Conservation (phyloP, 805 yeast genomes). For the Sugiyamaella lignohabitans region DNA sequence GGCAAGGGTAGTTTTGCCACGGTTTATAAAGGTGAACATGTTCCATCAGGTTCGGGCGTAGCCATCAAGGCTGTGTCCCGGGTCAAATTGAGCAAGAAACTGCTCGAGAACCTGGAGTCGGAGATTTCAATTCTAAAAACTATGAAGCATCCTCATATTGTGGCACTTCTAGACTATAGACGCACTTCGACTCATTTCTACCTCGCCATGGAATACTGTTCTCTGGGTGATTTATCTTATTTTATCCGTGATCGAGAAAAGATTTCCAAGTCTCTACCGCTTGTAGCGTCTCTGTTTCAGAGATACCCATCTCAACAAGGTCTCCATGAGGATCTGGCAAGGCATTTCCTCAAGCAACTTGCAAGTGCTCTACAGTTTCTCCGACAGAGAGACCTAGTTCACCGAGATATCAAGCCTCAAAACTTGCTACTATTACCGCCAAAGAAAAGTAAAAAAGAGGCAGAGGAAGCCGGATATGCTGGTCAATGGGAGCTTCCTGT, state of each 20-base stretch:
- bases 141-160: conserved; percentile 89
- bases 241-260: conserved; percentile 74
- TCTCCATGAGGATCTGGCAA: conserved; percentile 65
- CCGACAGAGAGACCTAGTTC: conserved; percentile 78
- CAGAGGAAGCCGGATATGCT: conserved; percentile 50
- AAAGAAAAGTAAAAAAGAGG: conserved; percentile 52
- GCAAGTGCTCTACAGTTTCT: conserved; percentile 78
- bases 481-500: conserved; percentile 89
- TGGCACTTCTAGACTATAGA: conserved; percentile 73
- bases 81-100: conserved; percentile 74
- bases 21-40: conserved; percentile 77
- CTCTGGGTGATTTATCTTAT: conserved; percentile 87
- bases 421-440: conserved; percentile 79
- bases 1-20: conserved; percentile 96
- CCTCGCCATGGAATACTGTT: conserved; percentile 92
- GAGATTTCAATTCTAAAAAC: conserved; percentile 86
- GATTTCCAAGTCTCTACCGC: conserved; percentile 66
- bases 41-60: conserved; percentile 45
- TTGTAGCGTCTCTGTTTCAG: conserved; percentile 65
- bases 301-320: conserved; percentile 78
- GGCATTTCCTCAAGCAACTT: conserved; percentile 82
- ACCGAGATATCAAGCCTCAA: conserved; percentile 94
- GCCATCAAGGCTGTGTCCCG: conserved; percentile 87
- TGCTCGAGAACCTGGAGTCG: conserved; percentile 83
- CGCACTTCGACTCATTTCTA: conserved; percentile 74